These are phyloP conservation scores for Sisymbrium irio DNA, from an alignment of 345 rosid genomes.

Conservation along the genomic window DNA sequence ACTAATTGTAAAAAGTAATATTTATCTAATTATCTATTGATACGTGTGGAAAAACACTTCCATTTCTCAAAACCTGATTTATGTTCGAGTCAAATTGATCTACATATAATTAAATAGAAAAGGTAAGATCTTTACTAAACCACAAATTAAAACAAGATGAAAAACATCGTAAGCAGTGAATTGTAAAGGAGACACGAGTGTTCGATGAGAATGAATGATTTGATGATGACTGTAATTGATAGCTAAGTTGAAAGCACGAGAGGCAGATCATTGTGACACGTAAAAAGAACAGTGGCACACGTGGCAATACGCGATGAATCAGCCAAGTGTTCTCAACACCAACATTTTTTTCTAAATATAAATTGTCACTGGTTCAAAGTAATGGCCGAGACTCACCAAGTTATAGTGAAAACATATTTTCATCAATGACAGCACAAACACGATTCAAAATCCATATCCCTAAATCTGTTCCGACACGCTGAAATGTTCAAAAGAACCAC, in stretches of 20 bases:
- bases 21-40: neutral
- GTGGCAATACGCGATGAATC: neutral
- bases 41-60: neutral
- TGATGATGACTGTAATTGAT: neutral
- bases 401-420: neutral
- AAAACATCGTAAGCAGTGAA: neutral
- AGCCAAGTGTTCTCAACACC: neutral
- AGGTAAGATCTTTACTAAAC: neutral
- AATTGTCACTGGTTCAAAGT: neutral
- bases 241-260: neutral
- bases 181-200: neutral
- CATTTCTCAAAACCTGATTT: neutral
- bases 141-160: neutral
- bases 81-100: neutral
- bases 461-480: neutral
- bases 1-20: too few relatives aligned
- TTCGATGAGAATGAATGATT: too few relatives aligned
- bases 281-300: neutral
- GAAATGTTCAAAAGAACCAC: conserved; percentile 61
- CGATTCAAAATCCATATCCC: neutral
- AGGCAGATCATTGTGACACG: neutral
- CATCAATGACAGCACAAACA: neutral
- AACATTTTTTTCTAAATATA: neutral
- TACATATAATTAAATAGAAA: neutral
- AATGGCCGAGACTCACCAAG: neutral